A percentile compares a stretch with the other conserved stretches of the same genome.
These are phyloP conservation scores for Trypanosoma boissoni DNA, from an alignment of 208 protist species.

Conservation along the genomic window DNA sequence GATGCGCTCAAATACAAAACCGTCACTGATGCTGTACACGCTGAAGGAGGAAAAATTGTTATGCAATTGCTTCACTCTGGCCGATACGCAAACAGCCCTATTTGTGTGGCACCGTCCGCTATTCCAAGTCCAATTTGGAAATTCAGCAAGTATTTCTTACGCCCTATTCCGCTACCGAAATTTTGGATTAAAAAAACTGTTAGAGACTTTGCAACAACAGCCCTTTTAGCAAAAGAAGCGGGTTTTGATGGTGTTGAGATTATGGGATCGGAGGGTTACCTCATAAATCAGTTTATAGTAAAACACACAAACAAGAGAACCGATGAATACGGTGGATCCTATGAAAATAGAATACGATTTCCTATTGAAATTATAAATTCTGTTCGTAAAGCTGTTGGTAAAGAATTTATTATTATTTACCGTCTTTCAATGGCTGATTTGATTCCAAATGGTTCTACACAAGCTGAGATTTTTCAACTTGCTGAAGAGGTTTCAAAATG, in stretches of 20 bases:
- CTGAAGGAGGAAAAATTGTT: constrained; percentile 67
- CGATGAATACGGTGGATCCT: constrained; percentile 85
- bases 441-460: constrained; percentile 67
- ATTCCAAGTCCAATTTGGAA: constrained; percentile 62
- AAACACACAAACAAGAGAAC: constrained; percentile 77
- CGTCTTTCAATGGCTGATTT: constrained; percentile 83
- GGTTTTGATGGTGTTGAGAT: constrained; percentile 92
- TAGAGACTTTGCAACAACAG: constrained; percentile 43
- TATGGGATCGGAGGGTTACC: constrained; percentile 85
- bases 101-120: constrained; percentile 52
- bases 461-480: constrained; percentile 61
- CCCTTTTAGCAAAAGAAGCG: constrained; percentile 48
- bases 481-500: constrained; percentile 55
- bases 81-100: constrained; percentile 50
- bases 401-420: constrained; percentile 89
- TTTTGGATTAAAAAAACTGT: constrained; percentile 58
- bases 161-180: constrained; percentile 44
- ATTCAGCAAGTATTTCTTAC: constrained; percentile 33
- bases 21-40: constrained; percentile 77
- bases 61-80: constrained; percentile 87
- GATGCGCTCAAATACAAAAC: constrained; percentile 42
- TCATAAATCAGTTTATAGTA: constrained; percentile 87
- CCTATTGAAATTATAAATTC: constrained; percentile 66
- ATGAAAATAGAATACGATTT: constrained; percentile 80
- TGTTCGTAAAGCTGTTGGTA: constrained; percentile 48